Base-by-base conservation (phyloP, 352 stramenopile species). In the Phytophthora constricta region DNA sequence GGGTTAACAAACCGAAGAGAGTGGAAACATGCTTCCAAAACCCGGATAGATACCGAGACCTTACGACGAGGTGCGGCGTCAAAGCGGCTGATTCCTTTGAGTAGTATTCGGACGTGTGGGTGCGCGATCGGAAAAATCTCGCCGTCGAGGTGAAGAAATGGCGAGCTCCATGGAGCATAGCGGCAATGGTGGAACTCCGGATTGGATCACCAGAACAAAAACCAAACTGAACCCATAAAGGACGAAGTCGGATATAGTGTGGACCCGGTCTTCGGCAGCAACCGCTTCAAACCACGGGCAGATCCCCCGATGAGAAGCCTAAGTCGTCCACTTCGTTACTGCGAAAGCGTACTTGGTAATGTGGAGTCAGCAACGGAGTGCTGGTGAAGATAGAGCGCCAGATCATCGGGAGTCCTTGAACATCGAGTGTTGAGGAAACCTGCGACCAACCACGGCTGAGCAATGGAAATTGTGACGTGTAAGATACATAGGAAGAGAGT, bases 331-430 rank as follows among this genome's bases (percentile, higher is more conserved):
- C 3, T n/a, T n/a, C 0, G 17, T 39, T 25, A 46, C 17, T 0
- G 42, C 50, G 2, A 7, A 4, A 0, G 17, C 0, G 25, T 62
- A 58, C 16, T 53, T 51, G 34, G 17, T 14, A 14, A 58, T 1
- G 52, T 61, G 25, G 34, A 52, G 19, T 58, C 43, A 31, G 52
- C 60, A 43, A 62, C 22, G 31, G 52, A 62, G 9, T 68, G 60
- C 3, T 57, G 16, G 27, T 39, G 28, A 4, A 68, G 33, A 68
- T 68, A 50, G 11, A 1, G 10, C 1, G 17, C 33, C 60, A 68
- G 13, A 56, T 19, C 11, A 1, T 19, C 5, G 17, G n/a, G 3
- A 68, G 16, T 2, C 4, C 25, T 0, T n/a, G 0, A 19, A 50
- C 50, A 23, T 61, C 26, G 0, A 57, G 10, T 2, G 4, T 1